These are phyloP conservation scores for Butyriboletus loyo DNA, from an alignment of 768 basidiomycete genomes.

Conservation along the genomic window DNA sequence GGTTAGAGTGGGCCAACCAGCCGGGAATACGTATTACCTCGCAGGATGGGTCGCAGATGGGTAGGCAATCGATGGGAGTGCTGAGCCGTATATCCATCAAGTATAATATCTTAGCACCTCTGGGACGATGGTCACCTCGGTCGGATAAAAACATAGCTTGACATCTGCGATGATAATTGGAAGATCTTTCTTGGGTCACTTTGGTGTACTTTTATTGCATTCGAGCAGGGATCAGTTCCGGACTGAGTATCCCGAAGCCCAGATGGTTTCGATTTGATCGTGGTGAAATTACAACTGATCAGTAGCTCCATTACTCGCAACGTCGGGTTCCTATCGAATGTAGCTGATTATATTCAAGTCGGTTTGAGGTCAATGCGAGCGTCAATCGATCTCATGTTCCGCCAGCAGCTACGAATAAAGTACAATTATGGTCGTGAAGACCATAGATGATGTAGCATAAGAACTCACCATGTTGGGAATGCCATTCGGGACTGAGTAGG, in stretches of 20 bases:
- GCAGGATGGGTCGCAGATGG: no score
- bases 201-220: neutral
- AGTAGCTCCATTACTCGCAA: neutral
- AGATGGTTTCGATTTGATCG: neutral
- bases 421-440: constrained; percentile 1
- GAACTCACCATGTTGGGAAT: constrained; percentile 94
- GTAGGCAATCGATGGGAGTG: no score
- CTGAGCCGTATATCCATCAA: no score
- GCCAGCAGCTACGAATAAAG: constrained; percentile 64
- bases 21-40: no score
- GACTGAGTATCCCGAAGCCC: neutral
- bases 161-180: no score
- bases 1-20: no score
- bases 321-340: neutral
- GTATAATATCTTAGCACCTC: no score
- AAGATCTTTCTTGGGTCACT: neutral
- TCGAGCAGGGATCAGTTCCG: neutral
- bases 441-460: constrained; percentile 3
- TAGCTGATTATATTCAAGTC: neutral
- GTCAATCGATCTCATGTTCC: constrained; percentile 81
- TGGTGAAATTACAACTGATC: neutral
- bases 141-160: no score
- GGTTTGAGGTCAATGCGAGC: neutral
- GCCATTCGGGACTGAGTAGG: constrained; percentile 87
- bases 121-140: neutral